Conservation (phyloP, 2,329 filamentous ascomycete genomes). For the Cercospora sojina region DNA sequence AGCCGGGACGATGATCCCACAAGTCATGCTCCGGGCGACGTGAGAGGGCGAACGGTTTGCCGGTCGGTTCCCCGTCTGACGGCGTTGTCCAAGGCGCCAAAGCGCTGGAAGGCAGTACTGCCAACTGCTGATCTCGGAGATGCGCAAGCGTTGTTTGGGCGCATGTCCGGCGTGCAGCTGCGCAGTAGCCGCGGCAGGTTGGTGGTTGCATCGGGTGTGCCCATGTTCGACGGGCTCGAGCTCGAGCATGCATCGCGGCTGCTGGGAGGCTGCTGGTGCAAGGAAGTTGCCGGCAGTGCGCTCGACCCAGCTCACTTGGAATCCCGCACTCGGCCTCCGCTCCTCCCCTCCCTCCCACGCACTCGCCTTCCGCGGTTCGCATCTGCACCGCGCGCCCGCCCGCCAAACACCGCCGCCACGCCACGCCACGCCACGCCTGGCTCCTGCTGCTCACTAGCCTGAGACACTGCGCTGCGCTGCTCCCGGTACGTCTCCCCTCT, state of each 20-base stretch:
- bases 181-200: neutral
- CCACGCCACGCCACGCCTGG: slow-evolving; percentile 2
- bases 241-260: neutral
- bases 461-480: neutral
- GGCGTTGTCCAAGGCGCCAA: neutral
- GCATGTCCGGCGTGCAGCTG: neutral
- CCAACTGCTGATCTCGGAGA: neutral
- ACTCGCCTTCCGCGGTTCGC: neutral
- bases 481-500: neutral
- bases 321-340: neutral
- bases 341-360: neutral
- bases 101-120: neutral
- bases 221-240: neutral
- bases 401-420: slow-evolving; percentile 6
- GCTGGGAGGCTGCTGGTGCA: neutral
- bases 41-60: neutral
- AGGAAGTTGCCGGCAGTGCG: neutral
- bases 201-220: neutral
- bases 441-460: neutral
- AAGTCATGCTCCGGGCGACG: neutral
- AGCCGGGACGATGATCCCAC: neutral
- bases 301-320: neutral
- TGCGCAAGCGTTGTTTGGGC: neutral
- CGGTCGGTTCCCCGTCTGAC: neutral
- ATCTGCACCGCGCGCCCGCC: neutral